Evolutionary conservation across 2,329 filamentous ascomycete species (phyloP), one percentile per base, ranked within the genome.

Genomic region (Scedosporium minutisporum): DNA sequence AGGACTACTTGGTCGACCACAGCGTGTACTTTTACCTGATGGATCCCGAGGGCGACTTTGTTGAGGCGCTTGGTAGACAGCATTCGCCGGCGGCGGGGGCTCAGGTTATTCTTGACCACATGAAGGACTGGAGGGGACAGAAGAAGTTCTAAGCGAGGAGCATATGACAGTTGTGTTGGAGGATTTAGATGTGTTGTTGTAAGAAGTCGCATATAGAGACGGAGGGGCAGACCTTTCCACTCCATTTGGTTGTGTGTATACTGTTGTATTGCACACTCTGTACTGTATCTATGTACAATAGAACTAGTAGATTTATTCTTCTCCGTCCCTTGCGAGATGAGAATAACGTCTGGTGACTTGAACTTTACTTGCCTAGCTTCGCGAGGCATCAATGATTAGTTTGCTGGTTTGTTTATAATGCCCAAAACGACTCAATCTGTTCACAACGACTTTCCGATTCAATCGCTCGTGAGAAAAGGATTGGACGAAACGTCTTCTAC

Each of bases 21-120:
- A 97, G 92, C 75, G 99, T 99, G 69, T 99, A 99, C 81, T 99
- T 99, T 71, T 99, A 99, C 75, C 78, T 99, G 68, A 99, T 99
- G 95, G 95, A 97, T 74, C 95, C 95, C 0, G 93, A 97, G 69
- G 93, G 93, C 21, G 93, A 99, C 74, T 99, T 99, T 75, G 93
- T 99, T 29, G 96, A 99, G 79, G 96, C 93, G 12, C 87, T 99
- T 71, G 95, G 95, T 18, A 82, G 95, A 65, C 95, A 99, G 77
- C 93, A 97, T 76, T 96, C 91, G 51, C 91, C 93, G 1, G 88
- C 95, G 65, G 85, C 91, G 70, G 95, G 88, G 1, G 90, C 93
- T 6, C 87, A 87, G 76, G 79, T 97, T 63, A 97, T 99, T 62
- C 75, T 88, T 64, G 87, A 89, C 65, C 95, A 99, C 75, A 88